Conservation (phyloP, 176 grass and related monocot species). For the Oryza officinalis region DNA sequence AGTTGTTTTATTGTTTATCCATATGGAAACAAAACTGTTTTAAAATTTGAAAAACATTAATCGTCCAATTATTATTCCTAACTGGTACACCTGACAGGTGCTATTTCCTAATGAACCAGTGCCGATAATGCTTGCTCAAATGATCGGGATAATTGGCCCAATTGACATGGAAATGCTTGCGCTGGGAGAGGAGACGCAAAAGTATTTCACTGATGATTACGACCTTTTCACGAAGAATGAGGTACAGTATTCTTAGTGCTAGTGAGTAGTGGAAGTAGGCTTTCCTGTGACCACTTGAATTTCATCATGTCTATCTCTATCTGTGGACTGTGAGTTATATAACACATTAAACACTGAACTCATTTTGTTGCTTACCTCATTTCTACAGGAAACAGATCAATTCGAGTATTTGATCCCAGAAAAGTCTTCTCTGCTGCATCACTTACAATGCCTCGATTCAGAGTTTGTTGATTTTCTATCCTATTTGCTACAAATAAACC, state of each 20-base stretch:
- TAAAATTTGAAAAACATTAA: conserved; percentile 18
- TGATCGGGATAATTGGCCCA: conserved; percentile 75
- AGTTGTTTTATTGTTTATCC: neutral
- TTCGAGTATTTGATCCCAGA: conserved; percentile 72
- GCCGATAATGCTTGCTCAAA: conserved; percentile 75
- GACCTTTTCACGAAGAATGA: conserved; percentile 82
- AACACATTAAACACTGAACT: conserved; percentile 7
- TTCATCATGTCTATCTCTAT: neutral
- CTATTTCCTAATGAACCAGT: conserved; percentile 91
- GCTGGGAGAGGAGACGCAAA: conserved; percentile 61
- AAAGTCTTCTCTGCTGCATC: conserved; percentile 67
- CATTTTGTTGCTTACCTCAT: conserved; percentile 9
- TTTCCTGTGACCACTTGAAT: neutral
- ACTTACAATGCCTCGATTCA: conserved; percentile 63
- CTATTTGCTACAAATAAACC: conserved; percentile 91
- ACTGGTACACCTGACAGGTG: conserved; percentile 57
- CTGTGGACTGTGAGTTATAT: neutral
- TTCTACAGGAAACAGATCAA: conserved; percentile 73
- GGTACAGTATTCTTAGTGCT: conserved; percentile 48
- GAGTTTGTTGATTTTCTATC: conserved; percentile 89
- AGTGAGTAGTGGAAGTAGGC: neutral
- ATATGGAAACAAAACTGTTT: neutral
- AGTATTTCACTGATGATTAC: conserved; percentile 88
- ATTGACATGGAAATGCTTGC: conserved; percentile 97
- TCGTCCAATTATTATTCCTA: neutral